Evolutionary conservation across 2,329 filamentous ascomycete species (phyloP).

Genomic region (Beauveria sp.): DNA sequence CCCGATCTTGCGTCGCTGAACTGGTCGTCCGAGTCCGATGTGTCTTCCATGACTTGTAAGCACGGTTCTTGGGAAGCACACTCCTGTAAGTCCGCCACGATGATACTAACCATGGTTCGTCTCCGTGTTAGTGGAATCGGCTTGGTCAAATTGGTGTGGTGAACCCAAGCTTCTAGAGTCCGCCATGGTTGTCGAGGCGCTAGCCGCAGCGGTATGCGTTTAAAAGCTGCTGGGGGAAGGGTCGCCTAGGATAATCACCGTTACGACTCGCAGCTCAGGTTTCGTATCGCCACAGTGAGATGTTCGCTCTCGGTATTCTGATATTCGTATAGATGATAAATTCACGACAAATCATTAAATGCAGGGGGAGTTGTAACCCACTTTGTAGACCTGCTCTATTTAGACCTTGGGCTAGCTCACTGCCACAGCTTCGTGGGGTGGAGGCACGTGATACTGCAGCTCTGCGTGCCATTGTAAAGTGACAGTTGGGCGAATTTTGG

Average conservation of each 20-base stretch:
- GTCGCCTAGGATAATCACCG: not conserved
- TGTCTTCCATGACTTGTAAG: constrained; percentile 28
- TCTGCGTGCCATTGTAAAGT: not conserved
- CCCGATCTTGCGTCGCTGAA: constrained; percentile 59
- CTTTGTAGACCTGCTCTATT: not conserved
- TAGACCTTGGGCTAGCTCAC: not conserved
- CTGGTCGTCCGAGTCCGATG: constrained; percentile 61
- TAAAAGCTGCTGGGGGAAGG: not conserved
- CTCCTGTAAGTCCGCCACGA: too few species aligned
- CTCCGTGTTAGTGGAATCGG: not conserved
- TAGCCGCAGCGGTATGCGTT: not conserved
- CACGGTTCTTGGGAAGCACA: not conserved
- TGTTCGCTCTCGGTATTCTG: not conserved
- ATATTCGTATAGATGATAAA: not conserved
- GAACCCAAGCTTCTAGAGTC: not conserved
- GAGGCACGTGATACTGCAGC: not conserved
- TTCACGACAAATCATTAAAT: not conserved
- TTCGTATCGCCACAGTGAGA: not conserved
- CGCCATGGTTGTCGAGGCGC: not conserved
- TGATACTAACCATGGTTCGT: constrained; percentile 21
- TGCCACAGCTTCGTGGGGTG: not conserved
- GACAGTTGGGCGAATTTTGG: not conserved
- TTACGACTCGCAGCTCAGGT: not conserved
- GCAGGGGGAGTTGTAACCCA: not conserved
- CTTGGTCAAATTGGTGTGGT: not conserved